Conservation (phyloP, 2,329 filamentous ascomycete species). For the Arthrobotrys entomopaga region DNA sequence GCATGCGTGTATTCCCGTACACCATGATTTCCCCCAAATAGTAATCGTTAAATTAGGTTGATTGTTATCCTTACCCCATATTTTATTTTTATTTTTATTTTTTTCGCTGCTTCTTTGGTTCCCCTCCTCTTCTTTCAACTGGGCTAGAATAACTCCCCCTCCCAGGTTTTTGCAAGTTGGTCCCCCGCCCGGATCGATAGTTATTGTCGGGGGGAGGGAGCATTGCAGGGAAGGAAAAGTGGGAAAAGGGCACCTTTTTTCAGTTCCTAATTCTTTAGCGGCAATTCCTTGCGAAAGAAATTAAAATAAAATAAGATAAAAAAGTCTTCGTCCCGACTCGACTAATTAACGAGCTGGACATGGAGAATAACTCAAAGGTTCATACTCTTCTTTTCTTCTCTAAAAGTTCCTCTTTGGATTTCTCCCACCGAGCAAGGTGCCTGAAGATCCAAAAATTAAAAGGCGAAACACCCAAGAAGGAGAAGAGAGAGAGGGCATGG, state of each 20-base stretch:
- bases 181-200: constrained; percentile 45
- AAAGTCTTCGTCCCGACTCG: constrained; percentile 21
- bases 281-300: constrained; percentile 52
- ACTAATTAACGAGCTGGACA: constrained; percentile 4
- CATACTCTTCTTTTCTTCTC: constrained; percentile 18
- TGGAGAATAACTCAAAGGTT: not conserved
- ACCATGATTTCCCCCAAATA: constrained; percentile 47
- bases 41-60: constrained; percentile 55
- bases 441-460: constrained; percentile 54
- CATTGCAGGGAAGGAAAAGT: constrained; percentile 39
- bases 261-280: constrained; percentile 37
- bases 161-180: too few species aligned
- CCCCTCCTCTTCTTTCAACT: constrained; percentile 24
- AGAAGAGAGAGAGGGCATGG: constrained; percentile 27
- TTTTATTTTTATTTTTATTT: constrained; percentile 41
- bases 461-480: constrained; percentile 40
- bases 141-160: constrained; percentile 30
- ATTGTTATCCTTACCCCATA: constrained; percentile 49
- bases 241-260: constrained; percentile 29
- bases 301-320: constrained; percentile 35
- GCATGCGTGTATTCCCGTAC: constrained; percentile 30
- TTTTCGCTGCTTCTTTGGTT: constrained; percentile 19
- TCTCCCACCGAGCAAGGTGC: constrained; percentile 31
- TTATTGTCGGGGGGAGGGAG: constrained; percentile 33
- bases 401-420: constrained; percentile 8